Base-by-base conservation (phyloP, 225 moss, liverwort and hornwort species). In the Takakia lepidozioides region DNA sequence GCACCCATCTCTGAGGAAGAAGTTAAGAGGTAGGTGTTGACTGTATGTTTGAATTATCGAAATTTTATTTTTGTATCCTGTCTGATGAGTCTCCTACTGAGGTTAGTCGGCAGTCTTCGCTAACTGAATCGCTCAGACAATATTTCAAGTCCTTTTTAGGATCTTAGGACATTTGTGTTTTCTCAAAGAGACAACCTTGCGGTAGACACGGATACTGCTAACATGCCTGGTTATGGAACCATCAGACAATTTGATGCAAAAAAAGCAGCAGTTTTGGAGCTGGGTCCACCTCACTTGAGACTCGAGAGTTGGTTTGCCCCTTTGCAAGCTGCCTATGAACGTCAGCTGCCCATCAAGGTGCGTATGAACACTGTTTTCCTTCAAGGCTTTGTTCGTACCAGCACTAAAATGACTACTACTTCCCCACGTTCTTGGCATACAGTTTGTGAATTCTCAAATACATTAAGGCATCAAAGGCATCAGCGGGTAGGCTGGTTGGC, bases 271-370 rank as follows among this genome's bases (percentile, higher is more conserved):
- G 43, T 92, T 36, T 20, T 92, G 55, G 80, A 82, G 17, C 70
- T 58, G 36, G 87, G 87, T 14, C 85, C 82, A 28, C 92, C 84
- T n/a, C 75, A 75, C 29, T 58, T 87, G 52, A 76, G 73, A 62
- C 13, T 92, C 6, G 84, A 92, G 20, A 84, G 73, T 17, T 90
- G 90, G 90, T 86, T 64, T 44, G 68, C 68, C 14, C 86, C 83
- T 24, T 42, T 86, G 3, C 18, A 39, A 29, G 63, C 63, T 47
- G 64, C 70, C 10, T 70, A 70, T 52, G 60, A 67, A 62, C 74
- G 63, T 1, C 69, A 87, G 45, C 80, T 87, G 45, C 60, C 80
- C 19, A 71, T 66, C 63, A 81, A 77, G 83, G 84, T 80, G 47
- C 14, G 40, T 18, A 46, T 21, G 5, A 13, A 15, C 3, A 15